Evolutionary conservation across 176 grass and related monocot species (phyloP).

Genomic region (Avena eriantha): DNA sequence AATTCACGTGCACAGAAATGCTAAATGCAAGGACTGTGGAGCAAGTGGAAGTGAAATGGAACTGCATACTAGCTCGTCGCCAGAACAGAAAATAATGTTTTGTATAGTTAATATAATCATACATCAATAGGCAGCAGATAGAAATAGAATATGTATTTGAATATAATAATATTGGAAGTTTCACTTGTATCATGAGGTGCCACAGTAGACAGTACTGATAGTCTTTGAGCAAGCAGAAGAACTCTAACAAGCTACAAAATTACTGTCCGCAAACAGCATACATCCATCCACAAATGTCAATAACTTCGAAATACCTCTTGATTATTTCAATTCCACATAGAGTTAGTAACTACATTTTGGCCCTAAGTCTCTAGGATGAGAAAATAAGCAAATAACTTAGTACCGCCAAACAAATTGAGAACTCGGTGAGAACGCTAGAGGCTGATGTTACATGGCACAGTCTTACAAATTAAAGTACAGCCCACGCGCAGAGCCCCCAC

Average conservation of each 20-base stretch:
- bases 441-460: background rate
- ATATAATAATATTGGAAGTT: constrained; percentile 12
- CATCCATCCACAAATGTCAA: constrained; percentile 4
- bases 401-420: background rate
- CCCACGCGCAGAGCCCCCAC: background rate
- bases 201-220: constrained; percentile 10
- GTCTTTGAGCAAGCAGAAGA: background rate
- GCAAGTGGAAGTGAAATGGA: background rate
- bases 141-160: background rate
- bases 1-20: background rate
- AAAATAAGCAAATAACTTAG: constrained; percentile 6
- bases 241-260: constrained; percentile 11
- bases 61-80: background rate
- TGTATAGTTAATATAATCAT: constrained; percentile 1
- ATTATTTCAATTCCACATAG: too few relatives aligned
- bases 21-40: constrained; percentile 19
- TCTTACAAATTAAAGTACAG: background rate
- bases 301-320: background rate
- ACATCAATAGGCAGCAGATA: background rate
- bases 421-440: background rate
- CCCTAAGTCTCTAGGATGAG: background rate
- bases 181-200: background rate
- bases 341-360: background rate
- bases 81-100: background rate
- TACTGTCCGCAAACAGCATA: background rate